phyloP scores from a whole-genome alignment of 1,284 basidiomycete species.

The Singerocomus rubriflavus region DNA sequence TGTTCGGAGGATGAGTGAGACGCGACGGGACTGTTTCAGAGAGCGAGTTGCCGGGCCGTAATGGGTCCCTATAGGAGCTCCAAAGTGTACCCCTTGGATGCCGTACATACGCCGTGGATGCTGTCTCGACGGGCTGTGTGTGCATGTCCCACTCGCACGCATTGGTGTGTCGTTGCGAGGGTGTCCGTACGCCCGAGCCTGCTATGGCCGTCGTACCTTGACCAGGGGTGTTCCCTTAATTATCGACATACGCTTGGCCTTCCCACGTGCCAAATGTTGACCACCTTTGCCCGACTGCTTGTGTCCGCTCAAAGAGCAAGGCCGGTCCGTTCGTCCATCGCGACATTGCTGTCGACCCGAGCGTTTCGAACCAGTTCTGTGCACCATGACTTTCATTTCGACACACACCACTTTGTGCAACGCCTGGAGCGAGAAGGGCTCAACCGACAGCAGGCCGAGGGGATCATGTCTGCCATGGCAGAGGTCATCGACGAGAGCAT shows the following conservation, averaged over 20 bases:
- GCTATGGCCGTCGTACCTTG: too few relatives aligned
- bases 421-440: slow-evolving; percentile 85
- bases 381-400: slow-evolving; percentile 72
- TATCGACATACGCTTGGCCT: neutral
- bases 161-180: too few relatives aligned
- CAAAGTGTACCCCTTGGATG: too few relatives aligned
- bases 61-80: too few relatives aligned
- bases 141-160: too few relatives aligned
- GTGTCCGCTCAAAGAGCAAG: slow-evolving; percentile 1
- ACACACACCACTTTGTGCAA: slow-evolving; percentile 92
- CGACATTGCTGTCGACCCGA: slow-evolving; percentile 8
- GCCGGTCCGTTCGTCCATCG: slow-evolving; percentile 3
- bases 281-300: slow-evolving; percentile 11
- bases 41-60: too few relatives aligned
- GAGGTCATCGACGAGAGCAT: slow-evolving; percentile 95
- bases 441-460: slow-evolving; percentile 86
- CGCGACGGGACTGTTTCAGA: too few relatives aligned
- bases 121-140: too few relatives aligned
- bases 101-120: too few relatives aligned
- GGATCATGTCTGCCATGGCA: slow-evolving; percentile 92
- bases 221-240: too few relatives aligned
- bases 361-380: slow-evolving; percentile 24
- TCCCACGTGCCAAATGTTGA: slow-evolving; percentile 21
- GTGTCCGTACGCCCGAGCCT: too few relatives aligned
- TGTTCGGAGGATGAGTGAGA: too few relatives aligned